Percentiles rank a stretch among this genome's conserved stretches.
phyloP scores from a whole-genome alignment of 176 grass and related monocot genomes.

The Musa itinerans region DNA sequence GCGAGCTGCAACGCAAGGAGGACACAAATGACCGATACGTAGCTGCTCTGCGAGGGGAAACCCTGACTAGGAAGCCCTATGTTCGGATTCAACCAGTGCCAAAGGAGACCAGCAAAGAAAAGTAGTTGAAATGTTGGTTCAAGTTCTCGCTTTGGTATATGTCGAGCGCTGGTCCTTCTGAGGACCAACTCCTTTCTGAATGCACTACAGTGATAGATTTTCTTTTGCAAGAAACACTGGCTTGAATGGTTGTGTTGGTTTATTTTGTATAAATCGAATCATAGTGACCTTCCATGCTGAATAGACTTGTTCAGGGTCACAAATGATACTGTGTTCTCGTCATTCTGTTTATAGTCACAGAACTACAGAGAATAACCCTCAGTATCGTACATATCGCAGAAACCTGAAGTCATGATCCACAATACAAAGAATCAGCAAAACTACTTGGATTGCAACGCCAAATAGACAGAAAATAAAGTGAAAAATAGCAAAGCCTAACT shows the following conservation, averaged over 20 bases:
- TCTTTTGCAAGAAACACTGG: background rate
- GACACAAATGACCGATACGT: slow-evolving; percentile 76
- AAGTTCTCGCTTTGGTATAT: background rate
- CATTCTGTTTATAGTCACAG: slow-evolving; percentile 96
- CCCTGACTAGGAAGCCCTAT: slow-evolving; percentile 68
- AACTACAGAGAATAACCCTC: slow-evolving; percentile 97
- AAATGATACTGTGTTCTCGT: slow-evolving; percentile 77
- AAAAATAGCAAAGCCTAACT: background rate
- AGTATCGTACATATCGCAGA: slow-evolving; percentile 97
- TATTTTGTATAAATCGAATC: background rate
- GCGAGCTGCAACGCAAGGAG: slow-evolving; percentile 76
- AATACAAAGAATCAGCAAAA: background rate
- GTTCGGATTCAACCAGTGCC: slow-evolving; percentile 54
- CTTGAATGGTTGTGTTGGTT: background rate
- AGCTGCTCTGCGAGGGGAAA: slow-evolving; percentile 85
- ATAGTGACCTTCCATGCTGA: background rate
- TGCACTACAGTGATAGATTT: background rate
- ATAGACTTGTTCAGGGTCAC: slow-evolving; percentile 37
- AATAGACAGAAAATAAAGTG: background rate
- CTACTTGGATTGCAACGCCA: background rate
- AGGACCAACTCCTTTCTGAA: background rate
- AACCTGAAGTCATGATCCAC: slow-evolving; percentile 44
- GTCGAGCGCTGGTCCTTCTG: too few relatives aligned
- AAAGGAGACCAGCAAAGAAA: slow-evolving; percentile 17
- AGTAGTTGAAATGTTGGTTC: background rate